These are phyloP conservation scores for Maudiozyma turicensis DNA, from an alignment of 805 yeast genomes.

Conservation along the genomic window DNA sequence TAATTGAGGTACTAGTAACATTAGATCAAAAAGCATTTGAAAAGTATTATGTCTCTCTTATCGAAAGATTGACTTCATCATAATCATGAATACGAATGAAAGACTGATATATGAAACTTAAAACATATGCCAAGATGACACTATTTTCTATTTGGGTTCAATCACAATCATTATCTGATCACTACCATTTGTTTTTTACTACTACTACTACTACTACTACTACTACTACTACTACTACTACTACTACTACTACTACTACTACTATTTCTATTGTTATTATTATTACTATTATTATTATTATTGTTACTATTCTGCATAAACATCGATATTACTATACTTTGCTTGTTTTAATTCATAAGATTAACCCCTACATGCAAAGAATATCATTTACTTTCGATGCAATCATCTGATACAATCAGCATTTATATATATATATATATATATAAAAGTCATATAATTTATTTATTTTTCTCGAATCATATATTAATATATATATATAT, in stretches of 20 bases:
- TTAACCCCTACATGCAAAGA: neutral
- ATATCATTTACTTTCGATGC: neutral
- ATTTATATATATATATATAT: neutral
- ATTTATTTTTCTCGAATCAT: neutral
- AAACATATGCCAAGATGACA: too few species aligned
- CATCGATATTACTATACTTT: too few species aligned
- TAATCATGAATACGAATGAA: neutral
- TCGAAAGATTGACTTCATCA: conserved; percentile 15
- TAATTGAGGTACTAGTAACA: conserved; percentile 48
- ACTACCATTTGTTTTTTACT: too few species aligned
- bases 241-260: too few species aligned
- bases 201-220: too few species aligned
- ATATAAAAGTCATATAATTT: neutral
- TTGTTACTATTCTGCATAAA: too few species aligned
- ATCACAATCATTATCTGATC: neutral
- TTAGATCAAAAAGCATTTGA: conserved; percentile 55
- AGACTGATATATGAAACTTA: too few species aligned
- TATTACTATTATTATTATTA: too few species aligned
- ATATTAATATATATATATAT: neutral
- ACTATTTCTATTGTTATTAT: too few species aligned
- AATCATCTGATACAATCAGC: neutral
- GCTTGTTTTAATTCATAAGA: too few species aligned
- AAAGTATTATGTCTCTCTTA: conserved; percentile 50
- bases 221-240: too few species aligned
- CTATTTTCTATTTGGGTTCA: neutral